Base-by-base conservation (phyloP, 805 yeast species). In the Komagataella pseudopastoris region DNA sequence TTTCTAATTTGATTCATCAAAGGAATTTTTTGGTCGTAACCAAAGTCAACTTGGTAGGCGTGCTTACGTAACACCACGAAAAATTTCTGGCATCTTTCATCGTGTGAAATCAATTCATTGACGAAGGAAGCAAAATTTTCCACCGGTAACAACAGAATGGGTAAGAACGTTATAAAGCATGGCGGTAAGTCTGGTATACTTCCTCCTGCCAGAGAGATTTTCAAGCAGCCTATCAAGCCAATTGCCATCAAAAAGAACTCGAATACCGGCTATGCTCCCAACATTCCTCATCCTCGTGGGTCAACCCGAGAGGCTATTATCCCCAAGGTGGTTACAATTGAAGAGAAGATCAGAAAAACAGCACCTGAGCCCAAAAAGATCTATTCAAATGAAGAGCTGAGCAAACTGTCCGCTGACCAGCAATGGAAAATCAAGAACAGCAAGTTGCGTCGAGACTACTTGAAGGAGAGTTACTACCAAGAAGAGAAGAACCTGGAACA, bases 171-270 rank as follows among this genome's bases (percentile, higher is more conserved):
- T 23, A 59, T 76, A 48, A 76, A 71, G 58, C 71, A 67, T 60
- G 80, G 81, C 30, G 80, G 80, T 14, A 84, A 85, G 66, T 83
- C 91, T 49, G 97, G 97, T 63, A 72, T 87, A 49, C 73, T 90
- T 56, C 97, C 97, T 49, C 72, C 69, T 51, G 81, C 87, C 7
- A 81, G 96, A 59, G 78, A 82, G 45, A 80, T 88, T 30, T 79
- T 90, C 68, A 85, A 81, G 59, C 77, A 78, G 51, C 87, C 89
- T 4, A 71, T 74, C 49, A 74, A 76, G 56, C 82, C 80, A 30
- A 62, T 71, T 54, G 74, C 74, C 55, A 75, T 70, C 52, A 74
- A 71, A 16, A 71, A 74, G 45, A 75, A 74, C 50, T 67, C 74
- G 43, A 71, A 74, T 52, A 75, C 78, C 17, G 90, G 89, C 12